Evolutionary conservation across 371 early-diverging fungal genomes (phyloP).

Genomic region (Apophysomyces trapeziformis): DNA sequence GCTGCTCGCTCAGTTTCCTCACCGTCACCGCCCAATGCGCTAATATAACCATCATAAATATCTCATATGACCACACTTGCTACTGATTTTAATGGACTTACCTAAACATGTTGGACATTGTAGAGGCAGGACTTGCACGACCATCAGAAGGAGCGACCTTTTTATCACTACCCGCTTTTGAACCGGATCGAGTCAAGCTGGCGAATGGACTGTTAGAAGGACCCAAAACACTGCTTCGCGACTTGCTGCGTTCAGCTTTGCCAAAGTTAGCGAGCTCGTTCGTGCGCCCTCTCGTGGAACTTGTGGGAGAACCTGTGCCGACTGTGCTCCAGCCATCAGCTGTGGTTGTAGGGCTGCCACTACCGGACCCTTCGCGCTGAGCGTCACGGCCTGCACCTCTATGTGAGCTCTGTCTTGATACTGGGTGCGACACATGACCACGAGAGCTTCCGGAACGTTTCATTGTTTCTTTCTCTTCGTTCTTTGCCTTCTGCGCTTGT

Average conservation of each 20-base stretch:
- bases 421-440: constrained; percentile 59
- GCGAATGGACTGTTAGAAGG: constrained; percentile 67
- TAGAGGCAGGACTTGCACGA: constrained; percentile 38
- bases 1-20: constrained; percentile 49
- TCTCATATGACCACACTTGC: not conserved
- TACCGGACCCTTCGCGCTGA: constrained; percentile 53
- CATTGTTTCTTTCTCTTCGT: constrained; percentile 69
- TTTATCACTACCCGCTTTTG: constrained; percentile 38
- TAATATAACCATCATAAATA: constrained; percentile 12
- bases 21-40: constrained; percentile 54
- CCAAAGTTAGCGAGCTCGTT: constrained; percentile 85
- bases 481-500: constrained; percentile 67
- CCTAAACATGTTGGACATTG: constrained; percentile 65
- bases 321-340: constrained; percentile 79
- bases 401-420: constrained; percentile 60
- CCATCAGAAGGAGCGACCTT: constrained; percentile 28
- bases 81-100: constrained; percentile 1
- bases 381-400: constrained; percentile 50
- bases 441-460: constrained; percentile 70
- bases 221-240: constrained; percentile 56
- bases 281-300: constrained; percentile 49
- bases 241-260: constrained; percentile 70
- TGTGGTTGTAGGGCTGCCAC: constrained; percentile 47
- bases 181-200: constrained; percentile 37
- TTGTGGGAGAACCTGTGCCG: constrained; percentile 50